Evolutionary conservation across 1,284 basidiomycete genomes (phyloP), one percentile per base, ranked within the genome.

Genomic region (Schizophyllum amplum): DNA sequence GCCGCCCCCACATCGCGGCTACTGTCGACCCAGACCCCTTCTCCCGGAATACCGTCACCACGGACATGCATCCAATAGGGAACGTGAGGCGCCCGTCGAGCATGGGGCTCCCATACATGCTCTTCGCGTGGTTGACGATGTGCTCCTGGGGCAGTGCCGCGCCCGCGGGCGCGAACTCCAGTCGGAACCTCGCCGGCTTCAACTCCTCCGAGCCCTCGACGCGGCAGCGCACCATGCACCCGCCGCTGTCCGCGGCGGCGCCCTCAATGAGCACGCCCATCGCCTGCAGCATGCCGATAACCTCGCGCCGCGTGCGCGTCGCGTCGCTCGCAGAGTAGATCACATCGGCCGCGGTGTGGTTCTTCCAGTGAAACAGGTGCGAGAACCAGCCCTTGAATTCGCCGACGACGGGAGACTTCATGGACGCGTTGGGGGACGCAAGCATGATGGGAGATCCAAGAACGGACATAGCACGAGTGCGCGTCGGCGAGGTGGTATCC

Each of bases 11-110:
- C 20, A 94, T 76, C 11, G 78, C 73, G 68, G 84, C 85, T 75
- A 95, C 94, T 53, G 87, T 87, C 60, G 87, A 85, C 65, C 87
- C 74, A 4, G 92, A 88, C 15, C 94, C 94, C 71, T 93, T 95
- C 75, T 96, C 94, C 63, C 93, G 88, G 22, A 90, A 78, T 66
- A 95, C 75, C 50, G 84, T 81, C 61, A 92, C 78, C 25, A 75
- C 78, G 51, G 73, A 72, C 53, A 68, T 60, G 64, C 72, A 73
- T 59, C 75, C 74, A 46, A 73, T 70, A 13, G 84, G 77, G 65
- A 89, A 80, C 62, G 88, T 87, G 66, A 51, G 80, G 74, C 70
- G 83, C 82, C 80, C 75, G 66, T 84, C 85, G 62, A 77, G 76
- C 47, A 76, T 64, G 26, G 79, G 67, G 5, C 72, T 69, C 2